Evolutionary conservation across 352 stramenopile genomes (phyloP).

Genomic region (Phytophthora uliginosa): DNA sequence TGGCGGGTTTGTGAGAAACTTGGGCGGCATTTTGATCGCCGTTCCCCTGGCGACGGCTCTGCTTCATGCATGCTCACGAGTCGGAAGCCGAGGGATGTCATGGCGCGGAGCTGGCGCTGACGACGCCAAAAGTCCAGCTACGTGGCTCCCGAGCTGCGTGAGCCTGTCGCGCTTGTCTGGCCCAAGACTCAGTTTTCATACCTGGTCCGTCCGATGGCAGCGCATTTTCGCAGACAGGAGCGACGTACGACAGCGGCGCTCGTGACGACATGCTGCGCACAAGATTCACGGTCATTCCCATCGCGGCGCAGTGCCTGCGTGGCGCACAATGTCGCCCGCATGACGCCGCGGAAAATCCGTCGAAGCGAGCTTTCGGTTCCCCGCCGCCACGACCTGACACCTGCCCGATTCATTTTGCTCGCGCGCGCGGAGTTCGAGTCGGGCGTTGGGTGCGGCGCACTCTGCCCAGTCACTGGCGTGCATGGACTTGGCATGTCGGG

Average conservation of each 20-base stretch:
- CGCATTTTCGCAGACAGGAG: slow-evolving; percentile 10
- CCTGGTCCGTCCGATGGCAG: background rate
- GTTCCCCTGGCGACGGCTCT: background rate
- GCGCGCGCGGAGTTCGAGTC: background rate
- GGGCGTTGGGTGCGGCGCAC: slow-evolving; percentile 8
- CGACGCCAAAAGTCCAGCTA: slow-evolving; percentile 3
- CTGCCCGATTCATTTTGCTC: slow-evolving; percentile 1
- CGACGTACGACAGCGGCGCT: background rate
- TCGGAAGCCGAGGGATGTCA: background rate
- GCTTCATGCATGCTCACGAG: background rate
- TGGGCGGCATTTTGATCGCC: background rate
- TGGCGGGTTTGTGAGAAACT: background rate
- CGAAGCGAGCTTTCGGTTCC: background rate
- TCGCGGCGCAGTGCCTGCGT: slow-evolving; percentile 6
- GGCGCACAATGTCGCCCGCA: background rate
- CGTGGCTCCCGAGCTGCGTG: background rate
- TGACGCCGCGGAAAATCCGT: slow-evolving; percentile 21
- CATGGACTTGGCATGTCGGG: slow-evolving; percentile 36
- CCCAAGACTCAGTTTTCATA: slow-evolving; percentile 6
- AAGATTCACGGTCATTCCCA: slow-evolving; percentile 3
- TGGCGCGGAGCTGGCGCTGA: background rate
- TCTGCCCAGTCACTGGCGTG: slow-evolving; percentile 19
- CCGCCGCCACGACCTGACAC: slow-evolving; percentile 5
- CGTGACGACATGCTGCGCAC: slow-evolving; percentile 12
- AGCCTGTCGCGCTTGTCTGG: background rate